Evolutionary conservation across 257 asterid genomes (phyloP), one percentile per base, ranked within the genome.

Genomic region (Nicotiana tabacum): DNA sequence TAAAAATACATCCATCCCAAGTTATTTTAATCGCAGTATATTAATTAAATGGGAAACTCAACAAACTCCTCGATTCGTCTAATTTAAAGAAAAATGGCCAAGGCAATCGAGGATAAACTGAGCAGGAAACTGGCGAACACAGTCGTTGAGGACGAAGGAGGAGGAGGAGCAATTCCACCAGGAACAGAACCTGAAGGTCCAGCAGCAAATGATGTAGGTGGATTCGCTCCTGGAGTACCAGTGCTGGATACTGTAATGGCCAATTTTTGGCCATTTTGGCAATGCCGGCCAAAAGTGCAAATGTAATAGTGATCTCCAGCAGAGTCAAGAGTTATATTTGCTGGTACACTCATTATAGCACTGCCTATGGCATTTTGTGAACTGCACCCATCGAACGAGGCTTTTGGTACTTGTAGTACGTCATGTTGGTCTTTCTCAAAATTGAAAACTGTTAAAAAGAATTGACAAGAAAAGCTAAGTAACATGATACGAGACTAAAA

Each of bases 271-370:
- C 92, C 93, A 1, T 6, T 2, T 29, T 7, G 60, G 78, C 95
- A 91, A 64, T 91, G 95, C 61, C 82, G 5, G 46, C 87, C 92
- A 2, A 90, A 0, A 9, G 90, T 85, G 87, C 91, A 91, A 51
- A 91, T 90, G 84, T 83, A 91, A 80, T 87, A 74, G 86, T 86
- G 90, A 5, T 82, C 81, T 2, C 93, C 93, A 35, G 82, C 46
- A 2, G 91, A 48, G 78, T n/a, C 80, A 33, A 91, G 87, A 33
- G 88, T 88, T 11, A 91, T 15, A 77, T 85, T 91, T 8, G 84
- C 84, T 13, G 93, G 94, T 27, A 91, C 90, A 4, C 67, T 4
- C 60, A 70, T 17, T 77, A 86, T 86, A 21, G 77, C 0, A 1
- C 2, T 17, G 56, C 90, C 90, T n/a, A 88, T 86, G 37, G 77